A percentile compares a stretch with the other conserved stretches of the same genome.
Evolutionary conservation across 192 early-diverging fungal genomes (phyloP).

Genomic region (Podila epicladia): DNA sequence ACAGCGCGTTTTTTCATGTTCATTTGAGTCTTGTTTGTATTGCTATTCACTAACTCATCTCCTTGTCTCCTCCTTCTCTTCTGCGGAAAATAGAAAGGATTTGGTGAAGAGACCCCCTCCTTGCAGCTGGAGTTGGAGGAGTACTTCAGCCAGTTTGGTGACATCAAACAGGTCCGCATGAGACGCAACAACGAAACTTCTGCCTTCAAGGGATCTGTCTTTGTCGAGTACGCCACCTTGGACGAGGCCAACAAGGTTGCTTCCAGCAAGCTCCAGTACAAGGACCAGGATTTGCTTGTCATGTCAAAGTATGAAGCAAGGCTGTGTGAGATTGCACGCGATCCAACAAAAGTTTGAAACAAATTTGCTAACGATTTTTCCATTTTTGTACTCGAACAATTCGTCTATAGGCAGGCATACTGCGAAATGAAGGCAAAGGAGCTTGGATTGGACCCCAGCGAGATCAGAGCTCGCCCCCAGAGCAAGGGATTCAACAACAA

Average conservation of each 20-base stretch:
- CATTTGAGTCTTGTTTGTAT: constrained; percentile 9
- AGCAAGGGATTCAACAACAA: constrained; percentile 38
- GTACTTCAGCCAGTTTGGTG: constrained; percentile 51
- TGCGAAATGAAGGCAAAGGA: constrained; percentile 55
- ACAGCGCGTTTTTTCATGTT: background rate
- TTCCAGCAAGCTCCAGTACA: constrained; percentile 52
- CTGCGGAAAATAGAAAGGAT: constrained; percentile 47
- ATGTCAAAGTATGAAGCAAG: constrained; percentile 55
- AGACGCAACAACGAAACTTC: constrained; percentile 14
- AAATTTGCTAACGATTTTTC: background rate
- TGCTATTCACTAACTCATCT: constrained; percentile 14
- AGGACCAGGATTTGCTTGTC: constrained; percentile 52
- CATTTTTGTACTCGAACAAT: background rate
- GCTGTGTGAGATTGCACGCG: background rate
- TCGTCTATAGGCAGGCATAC: constrained; percentile 40
- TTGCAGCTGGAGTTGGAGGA: constrained; percentile 56
- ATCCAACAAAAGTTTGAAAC: background rate
- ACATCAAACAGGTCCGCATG: constrained; percentile 54
- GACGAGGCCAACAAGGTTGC: constrained; percentile 61
- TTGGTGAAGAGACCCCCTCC: constrained; percentile 39
- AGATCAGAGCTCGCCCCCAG: constrained; percentile 22
- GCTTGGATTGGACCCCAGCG: constrained; percentile 51
- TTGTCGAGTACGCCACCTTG: constrained; percentile 58
- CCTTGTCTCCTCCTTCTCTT: background rate
- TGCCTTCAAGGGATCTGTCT: constrained; percentile 58